Conservation (phyloP, 2,329 filamentous ascomycete species). For the Elsinoe perseae region DNA sequence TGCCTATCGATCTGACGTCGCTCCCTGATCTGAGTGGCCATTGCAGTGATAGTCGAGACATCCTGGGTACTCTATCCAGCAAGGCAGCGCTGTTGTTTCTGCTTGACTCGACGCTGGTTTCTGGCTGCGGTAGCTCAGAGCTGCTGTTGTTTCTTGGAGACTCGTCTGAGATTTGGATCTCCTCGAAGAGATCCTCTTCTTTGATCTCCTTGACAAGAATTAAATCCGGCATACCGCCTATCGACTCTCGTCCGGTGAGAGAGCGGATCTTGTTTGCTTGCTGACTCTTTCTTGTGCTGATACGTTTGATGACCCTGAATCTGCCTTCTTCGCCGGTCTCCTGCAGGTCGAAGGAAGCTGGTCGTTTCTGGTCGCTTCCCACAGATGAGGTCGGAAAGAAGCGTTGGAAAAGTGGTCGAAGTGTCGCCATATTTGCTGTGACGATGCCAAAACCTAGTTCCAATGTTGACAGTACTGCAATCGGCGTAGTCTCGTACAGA, state of each 20-base stretch:
- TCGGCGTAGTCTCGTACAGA: conserved; percentile 22
- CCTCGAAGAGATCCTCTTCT: background rate
- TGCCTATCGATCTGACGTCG: background rate
- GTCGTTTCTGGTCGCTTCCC: background rate
- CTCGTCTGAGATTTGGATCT: background rate
- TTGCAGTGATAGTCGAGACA: background rate
- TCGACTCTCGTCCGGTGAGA: background rate
- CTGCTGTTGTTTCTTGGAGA: background rate
- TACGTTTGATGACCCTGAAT: background rate
- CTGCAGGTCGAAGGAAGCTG: background rate
- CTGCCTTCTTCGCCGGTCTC: background rate
- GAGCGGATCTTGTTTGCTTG: background rate
- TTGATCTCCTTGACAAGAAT: background rate
- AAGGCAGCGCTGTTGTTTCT: background rate
- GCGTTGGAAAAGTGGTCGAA: conserved; percentile 28
- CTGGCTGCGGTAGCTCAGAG: no score
- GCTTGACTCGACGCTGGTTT: no score
- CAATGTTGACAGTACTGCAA: conserved; percentile 26
- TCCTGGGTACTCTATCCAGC: background rate
- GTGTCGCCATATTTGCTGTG: conserved; percentile 27
- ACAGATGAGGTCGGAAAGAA: conserved; percentile 19
- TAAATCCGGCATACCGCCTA: background rate
- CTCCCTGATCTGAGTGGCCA: background rate
- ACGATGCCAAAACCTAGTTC: conserved; percentile 30
- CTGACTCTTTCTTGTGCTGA: background rate